Evolutionary conservation across 2,329 filamentous ascomycete genomes (phyloP).

Genomic region (Colletotrichum sp.): DNA sequence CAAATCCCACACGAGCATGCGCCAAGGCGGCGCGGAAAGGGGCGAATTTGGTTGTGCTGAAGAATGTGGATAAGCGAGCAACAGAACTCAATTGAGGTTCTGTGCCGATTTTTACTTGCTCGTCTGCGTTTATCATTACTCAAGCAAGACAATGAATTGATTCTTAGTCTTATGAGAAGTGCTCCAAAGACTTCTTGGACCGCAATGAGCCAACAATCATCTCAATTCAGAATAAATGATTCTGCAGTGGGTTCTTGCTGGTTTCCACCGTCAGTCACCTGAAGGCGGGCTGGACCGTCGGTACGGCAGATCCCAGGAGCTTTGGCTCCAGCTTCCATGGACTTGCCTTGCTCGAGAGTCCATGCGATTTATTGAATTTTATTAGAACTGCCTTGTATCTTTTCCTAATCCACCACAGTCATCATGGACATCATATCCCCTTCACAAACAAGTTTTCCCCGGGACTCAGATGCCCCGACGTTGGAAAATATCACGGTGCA

Average conservation of each 20-base stretch:
- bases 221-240: too few relatives aligned
- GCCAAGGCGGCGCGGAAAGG: not conserved
- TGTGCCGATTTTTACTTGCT: not conserved
- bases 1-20: not conserved
- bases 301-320: not conserved
- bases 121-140: too few relatives aligned
- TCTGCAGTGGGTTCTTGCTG: not conserved
- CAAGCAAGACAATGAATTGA: too few relatives aligned
- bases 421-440: not conserved
- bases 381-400: not conserved
- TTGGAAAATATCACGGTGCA: not conserved
- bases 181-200: not conserved
- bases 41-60: not conserved
- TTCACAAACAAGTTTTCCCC: not conserved
- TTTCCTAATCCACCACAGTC: rapidly evolving
- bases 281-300: not conserved
- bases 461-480: not conserved
- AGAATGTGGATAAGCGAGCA: not conserved
- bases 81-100: not conserved
- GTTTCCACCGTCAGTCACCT: not conserved
- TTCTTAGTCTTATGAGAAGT: too few relatives aligned
- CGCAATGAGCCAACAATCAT: too few relatives aligned
- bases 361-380: not conserved
- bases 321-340: not conserved
- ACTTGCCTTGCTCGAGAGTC: not conserved